Percentiles rank a stretch among this genome's conserved stretches.
phyloP scores from a whole-genome alignment of 169 alveolate species.

The Eimeria sp. region DNA sequence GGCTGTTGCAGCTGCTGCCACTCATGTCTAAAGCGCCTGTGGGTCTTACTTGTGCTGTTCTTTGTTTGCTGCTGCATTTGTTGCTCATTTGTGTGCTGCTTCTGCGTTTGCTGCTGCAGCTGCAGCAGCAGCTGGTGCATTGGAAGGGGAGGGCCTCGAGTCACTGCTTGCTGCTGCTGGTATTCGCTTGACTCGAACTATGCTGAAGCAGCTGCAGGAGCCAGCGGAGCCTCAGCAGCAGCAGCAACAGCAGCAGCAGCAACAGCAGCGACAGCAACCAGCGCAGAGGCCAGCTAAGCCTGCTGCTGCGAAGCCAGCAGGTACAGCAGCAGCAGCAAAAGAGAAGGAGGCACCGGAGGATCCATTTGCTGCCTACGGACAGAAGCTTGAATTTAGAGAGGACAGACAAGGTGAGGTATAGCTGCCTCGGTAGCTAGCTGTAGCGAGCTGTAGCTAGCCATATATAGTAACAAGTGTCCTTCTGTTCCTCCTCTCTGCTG shows the following conservation, averaged over 20 bases:
- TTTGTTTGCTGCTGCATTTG: neutral
- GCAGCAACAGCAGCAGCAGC: conserved; percentile 46
- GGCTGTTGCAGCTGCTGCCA: conserved; percentile 3
- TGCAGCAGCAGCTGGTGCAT: neutral
- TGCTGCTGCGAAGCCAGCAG: neutral
- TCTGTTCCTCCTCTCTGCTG: neutral
- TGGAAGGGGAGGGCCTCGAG: conserved; percentile 29
- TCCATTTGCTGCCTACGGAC: conserved; percentile 6
- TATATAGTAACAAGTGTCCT: neutral
- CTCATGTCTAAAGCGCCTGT: neutral
- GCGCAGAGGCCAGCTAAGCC: neutral
- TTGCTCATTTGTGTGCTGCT: conserved; percentile 82
- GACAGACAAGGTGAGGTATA: conserved; percentile 38
- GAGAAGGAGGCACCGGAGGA: conserved; percentile 16
- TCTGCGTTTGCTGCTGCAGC: conserved; percentile 32
- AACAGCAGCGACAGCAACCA: neutral
- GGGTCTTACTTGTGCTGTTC: neutral
- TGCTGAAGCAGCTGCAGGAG: conserved; percentile 77
- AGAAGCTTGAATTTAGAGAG: conserved; percentile 36
- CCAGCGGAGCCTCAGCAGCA: conserved; percentile 23
- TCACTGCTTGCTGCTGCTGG: conserved; percentile 49
- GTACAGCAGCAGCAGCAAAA: conserved; percentile 24
- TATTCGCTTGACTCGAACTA: conserved; percentile 53
- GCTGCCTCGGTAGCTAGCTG: too few species aligned
- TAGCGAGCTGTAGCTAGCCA: too few species aligned